phyloP scores from a whole-genome alignment of 495 filamentous ascomycete species.

The Aspergillus sparsus region DNA sequence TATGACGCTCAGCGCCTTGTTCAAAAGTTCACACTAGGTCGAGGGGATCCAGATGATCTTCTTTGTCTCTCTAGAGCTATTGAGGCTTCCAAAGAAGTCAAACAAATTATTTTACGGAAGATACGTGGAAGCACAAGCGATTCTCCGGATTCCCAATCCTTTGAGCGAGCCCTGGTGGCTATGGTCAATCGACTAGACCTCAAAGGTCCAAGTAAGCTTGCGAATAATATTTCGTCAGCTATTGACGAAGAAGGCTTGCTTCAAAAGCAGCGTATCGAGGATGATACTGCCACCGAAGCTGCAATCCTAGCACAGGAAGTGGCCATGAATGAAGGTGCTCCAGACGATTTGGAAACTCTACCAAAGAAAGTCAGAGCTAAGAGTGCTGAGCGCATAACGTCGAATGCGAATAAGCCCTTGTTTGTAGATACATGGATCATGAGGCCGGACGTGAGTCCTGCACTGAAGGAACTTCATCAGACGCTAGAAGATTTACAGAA shows the following conservation, averaged over 20 bases:
- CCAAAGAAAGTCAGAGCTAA: constrained; percentile 47
- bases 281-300: constrained; percentile 66
- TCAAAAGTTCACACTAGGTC: constrained; percentile 87
- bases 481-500: constrained; percentile 57
- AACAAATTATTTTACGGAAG: constrained; percentile 41
- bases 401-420: constrained; percentile 33
- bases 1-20: constrained; percentile 87
- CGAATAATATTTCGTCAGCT: constrained; percentile 66
- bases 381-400: constrained; percentile 27
- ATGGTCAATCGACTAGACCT: constrained; percentile 67
- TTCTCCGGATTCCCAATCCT: constrained; percentile 22
- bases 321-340: constrained; percentile 57
- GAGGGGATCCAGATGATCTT: constrained; percentile 93
- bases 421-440: constrained; percentile 79
- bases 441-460: constrained; percentile 67
- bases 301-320: constrained; percentile 69
- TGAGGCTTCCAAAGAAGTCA: constrained; percentile 71
- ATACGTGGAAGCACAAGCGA: constrained; percentile 6
- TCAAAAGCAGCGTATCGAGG: constrained; percentile 73
- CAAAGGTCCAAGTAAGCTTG: constrained; percentile 65
- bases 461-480: constrained; percentile 65
- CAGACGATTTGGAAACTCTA: constrained; percentile 47
- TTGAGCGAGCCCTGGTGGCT: constrained; percentile 36
- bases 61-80: constrained; percentile 80
- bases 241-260: constrained; percentile 93